phyloP scores from a whole-genome alignment of 441 rosid species.

The Kokia cookei region DNA sequence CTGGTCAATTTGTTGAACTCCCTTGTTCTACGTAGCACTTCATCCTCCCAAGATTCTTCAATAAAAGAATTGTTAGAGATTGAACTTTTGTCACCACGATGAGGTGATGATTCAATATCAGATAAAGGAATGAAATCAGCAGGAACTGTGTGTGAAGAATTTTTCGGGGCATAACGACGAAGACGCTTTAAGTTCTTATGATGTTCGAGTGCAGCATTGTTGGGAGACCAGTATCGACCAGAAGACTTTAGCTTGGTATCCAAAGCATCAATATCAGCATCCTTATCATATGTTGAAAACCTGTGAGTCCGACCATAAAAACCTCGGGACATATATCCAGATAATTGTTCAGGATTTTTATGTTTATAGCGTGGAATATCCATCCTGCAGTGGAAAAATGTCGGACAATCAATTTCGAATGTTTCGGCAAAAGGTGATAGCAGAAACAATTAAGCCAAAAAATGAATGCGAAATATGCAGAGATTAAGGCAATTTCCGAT shows the following conservation, averaged over 20 bases:
- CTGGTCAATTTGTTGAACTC: conserved; percentile 72
- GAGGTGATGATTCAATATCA: conserved; percentile 29
- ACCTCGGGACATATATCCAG: conserved; percentile 27
- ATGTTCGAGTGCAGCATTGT: conserved; percentile 62
- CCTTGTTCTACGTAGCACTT: conserved; percentile 68
- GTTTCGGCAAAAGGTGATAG: background rate
- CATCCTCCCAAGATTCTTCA: conserved; percentile 96
- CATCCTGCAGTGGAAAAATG: conserved; percentile 53
- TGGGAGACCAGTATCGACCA: conserved; percentile 86
- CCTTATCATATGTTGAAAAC: conserved; percentile 41
- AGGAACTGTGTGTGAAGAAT: conserved; percentile 20
- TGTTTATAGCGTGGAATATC: conserved; percentile 72
- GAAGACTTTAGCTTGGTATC: conserved; percentile 57
- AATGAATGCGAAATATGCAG: background rate
- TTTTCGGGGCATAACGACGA: conserved; percentile 39
- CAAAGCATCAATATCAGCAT: conserved; percentile 62
- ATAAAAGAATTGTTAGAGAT: conserved; percentile 23
- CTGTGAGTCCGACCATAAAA: conserved; percentile 27
- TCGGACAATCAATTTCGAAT: background rate
- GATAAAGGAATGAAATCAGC: conserved; percentile 63
- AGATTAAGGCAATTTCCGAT: background rate
- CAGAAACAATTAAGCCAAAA: background rate
- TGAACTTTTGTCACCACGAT: conserved; percentile 24
- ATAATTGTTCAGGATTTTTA: conserved; percentile 30
- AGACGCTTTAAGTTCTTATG: conserved; percentile 57